A percentile compares a stretch with the other conserved stretches of the same genome.
Conservation (phyloP, 768 basidiomycete genomes). For the Lactifluus rugatus region DNA sequence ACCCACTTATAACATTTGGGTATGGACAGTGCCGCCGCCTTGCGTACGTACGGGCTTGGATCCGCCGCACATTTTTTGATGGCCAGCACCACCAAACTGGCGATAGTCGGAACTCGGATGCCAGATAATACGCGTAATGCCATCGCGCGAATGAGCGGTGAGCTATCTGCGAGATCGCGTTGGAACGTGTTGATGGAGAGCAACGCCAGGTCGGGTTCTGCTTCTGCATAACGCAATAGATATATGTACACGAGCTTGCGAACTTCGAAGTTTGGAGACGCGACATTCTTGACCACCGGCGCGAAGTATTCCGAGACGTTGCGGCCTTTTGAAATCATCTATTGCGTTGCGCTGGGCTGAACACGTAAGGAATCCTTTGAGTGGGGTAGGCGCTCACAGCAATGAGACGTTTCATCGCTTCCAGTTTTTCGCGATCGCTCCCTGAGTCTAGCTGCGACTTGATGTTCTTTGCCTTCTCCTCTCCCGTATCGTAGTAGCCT, state of each 20-base stretch:
- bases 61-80: slow-evolving; percentile 91
- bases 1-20: slow-evolving; percentile 73
- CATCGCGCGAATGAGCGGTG: slow-evolving; percentile 93
- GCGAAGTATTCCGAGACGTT: slow-evolving; percentile 92
- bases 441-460: slow-evolving; percentile 79
- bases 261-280: slow-evolving; percentile 84
- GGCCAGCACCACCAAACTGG: slow-evolving; percentile 72
- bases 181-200: slow-evolving; percentile 98
- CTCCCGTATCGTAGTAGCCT: slow-evolving; percentile 55
- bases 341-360: slow-evolving; percentile 12
- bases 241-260: slow-evolving; percentile 98
- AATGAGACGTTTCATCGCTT: slow-evolving; percentile 91
- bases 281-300: slow-evolving; percentile 95
- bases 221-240: slow-evolving; percentile 85
- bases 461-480: slow-evolving; percentile 79
- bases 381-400: slow-evolving; percentile 51
- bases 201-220: slow-evolving; percentile 89
- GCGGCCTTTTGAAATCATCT: slow-evolving; percentile 90
- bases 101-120: slow-evolving; percentile 85
- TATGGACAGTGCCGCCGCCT: slow-evolving; percentile 84
- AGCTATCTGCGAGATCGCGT: slow-evolving; percentile 86
- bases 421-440: slow-evolving; percentile 83
- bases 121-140: slow-evolving; percentile 88
- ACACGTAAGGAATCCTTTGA: neutral
- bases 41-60: slow-evolving; percentile 89